Evolutionary conservation across 2,329 filamentous ascomycete genomes (phyloP).

Genomic region (Bipolaris zeicola): DNA sequence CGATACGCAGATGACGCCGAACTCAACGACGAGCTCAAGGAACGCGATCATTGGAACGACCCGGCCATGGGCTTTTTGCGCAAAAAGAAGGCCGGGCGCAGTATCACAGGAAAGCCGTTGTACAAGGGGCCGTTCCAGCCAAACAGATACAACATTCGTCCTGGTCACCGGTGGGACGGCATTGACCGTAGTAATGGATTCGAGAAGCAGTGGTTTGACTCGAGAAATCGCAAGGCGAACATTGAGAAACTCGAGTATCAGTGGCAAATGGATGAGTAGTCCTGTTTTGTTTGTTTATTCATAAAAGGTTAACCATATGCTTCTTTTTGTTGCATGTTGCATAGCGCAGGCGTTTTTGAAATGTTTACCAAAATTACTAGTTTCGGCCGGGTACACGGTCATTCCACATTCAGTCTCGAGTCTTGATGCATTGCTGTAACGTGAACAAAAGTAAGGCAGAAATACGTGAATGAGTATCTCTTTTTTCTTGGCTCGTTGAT

Average conservation of each 20-base stretch:
- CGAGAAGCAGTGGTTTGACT: slow-evolving; percentile 89
- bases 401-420: no score
- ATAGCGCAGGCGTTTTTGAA: not conserved
- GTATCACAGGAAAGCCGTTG: slow-evolving; percentile 63
- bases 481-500: no score
- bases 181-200: slow-evolving; percentile 94
- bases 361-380: no score
- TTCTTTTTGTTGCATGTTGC: not conserved
- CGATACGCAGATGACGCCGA: slow-evolving; percentile 81
- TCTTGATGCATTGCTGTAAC: no score
- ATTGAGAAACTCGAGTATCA: slow-evolving; percentile 83
- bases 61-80: slow-evolving; percentile 81
- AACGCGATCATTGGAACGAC: slow-evolving; percentile 85
- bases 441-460: no score
- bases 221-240: slow-evolving; percentile 76
- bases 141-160: slow-evolving; percentile 91
- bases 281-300: no score
- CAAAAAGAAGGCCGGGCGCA: slow-evolving; percentile 55
- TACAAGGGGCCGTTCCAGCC: slow-evolving; percentile 83
- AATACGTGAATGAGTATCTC: no score
- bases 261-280: slow-evolving; percentile 92
- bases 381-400: no score
- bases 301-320: no score
- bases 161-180: slow-evolving; percentile 95
- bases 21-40: slow-evolving; percentile 82